These are phyloP conservation scores for Saturnispora ahearnii DNA, from an alignment of 805 yeast species.

Conservation along the genomic window DNA sequence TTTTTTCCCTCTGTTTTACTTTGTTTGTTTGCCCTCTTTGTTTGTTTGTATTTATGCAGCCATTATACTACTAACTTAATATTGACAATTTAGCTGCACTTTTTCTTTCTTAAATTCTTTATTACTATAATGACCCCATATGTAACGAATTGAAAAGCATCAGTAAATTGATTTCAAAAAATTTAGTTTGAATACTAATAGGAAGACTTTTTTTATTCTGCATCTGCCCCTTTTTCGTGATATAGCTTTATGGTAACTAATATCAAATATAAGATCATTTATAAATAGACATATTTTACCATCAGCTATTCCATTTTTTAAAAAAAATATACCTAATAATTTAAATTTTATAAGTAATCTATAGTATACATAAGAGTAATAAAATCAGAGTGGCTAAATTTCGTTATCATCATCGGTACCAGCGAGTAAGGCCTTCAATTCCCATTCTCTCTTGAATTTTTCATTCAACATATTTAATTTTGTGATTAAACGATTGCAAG, in stretches of 20 bases:
- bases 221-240: neutral
- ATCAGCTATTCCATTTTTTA: too few relatives aligned
- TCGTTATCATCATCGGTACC: conserved; percentile 41
- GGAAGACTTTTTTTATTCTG: neutral
- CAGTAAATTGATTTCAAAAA: neutral
- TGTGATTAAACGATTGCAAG: conserved; percentile 74
- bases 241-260: neutral
- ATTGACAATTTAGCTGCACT: neutral
- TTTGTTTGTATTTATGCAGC: neutral
- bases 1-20: conserved; percentile 6
- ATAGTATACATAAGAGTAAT: neutral
- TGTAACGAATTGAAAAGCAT: neutral
- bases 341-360: neutral
- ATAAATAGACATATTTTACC: neutral
- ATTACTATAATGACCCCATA: neutral
- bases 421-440: conserved; percentile 62
- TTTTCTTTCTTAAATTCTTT: neutral
- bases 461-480: conserved; percentile 67
- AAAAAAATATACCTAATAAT: too few relatives aligned
- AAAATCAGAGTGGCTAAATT: conserved; percentile 4
- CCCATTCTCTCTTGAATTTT: conserved; percentile 89
- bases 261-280: neutral
- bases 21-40: conserved; percentile 2
- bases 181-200: neutral
- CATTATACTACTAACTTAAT: neutral